A percentile compares a stretch with the other conserved stretches of the same genome.
These are phyloP conservation scores for Colletotrichum cereale DNA, from an alignment of 2,329 filamentous ascomycete genomes.

Conservation along the genomic window DNA sequence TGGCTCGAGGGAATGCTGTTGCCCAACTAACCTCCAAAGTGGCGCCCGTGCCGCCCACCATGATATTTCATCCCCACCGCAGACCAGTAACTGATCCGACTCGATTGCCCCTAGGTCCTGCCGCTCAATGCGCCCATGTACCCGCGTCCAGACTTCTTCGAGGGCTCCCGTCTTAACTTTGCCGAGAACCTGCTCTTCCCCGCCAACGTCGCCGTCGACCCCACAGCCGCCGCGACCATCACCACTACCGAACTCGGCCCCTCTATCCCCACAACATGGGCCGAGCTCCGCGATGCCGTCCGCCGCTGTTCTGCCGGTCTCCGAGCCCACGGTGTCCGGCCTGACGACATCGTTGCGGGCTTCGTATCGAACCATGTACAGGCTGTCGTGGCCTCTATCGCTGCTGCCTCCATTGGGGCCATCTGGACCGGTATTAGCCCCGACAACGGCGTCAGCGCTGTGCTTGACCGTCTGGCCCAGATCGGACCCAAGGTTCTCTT, in stretches of 20 bases:
- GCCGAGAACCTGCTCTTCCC: conserved; percentile 95
- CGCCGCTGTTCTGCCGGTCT: conserved; percentile 79
- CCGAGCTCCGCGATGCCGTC: conserved; percentile 82
- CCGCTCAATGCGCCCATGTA: conserved; percentile 79
- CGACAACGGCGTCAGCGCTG: conserved; percentile 91
- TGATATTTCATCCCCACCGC: conserved; percentile 6
- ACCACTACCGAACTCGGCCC: conserved; percentile 81
- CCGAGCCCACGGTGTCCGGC: conserved; percentile 71
- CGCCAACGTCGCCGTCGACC: conserved; percentile 64
- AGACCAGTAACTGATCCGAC: conserved; percentile 27
- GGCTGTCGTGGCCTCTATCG: conserved; percentile 89
- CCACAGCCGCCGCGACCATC: conserved; percentile 77
- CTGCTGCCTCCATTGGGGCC: conserved; percentile 83
- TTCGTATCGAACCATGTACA: conserved; percentile 93
- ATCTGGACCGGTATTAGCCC: conserved; percentile 95
- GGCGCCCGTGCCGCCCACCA: conserved; percentile 1
- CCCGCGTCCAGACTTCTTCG: conserved; percentile 88
- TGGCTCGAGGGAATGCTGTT: conserved; percentile 7
- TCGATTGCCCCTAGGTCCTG: conserved; percentile 68
- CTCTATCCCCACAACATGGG: conserved; percentile 75
- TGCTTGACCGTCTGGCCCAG: conserved; percentile 87
- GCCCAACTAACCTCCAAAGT: background rate
- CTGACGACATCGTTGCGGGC: conserved; percentile 71
- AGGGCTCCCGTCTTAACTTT: conserved; percentile 85
- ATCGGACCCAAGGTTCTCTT: conserved; percentile 87